Percentiles rank a stretch among this genome's conserved stretches.
These are phyloP conservation scores for Apiospora aurea DNA, from an alignment of 2,329 filamentous ascomycete species.

Conservation along the genomic window DNA sequence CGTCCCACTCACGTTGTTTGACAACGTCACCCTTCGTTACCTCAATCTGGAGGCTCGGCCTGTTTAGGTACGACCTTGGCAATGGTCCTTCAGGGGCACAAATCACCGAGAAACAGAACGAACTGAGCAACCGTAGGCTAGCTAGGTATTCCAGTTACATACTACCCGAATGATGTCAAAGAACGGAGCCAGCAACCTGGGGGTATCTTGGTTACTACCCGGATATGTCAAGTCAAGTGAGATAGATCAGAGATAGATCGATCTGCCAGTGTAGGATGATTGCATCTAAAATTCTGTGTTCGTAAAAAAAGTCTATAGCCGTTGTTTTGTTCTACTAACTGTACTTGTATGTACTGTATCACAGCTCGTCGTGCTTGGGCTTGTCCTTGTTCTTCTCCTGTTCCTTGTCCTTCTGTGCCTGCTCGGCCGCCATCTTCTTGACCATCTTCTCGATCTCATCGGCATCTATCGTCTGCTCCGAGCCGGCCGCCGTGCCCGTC, in stretches of 20 bases:
- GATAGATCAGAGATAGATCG: background rate
- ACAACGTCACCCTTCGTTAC: background rate
- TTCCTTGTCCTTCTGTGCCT: constrained; percentile 35
- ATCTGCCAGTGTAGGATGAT: background rate
- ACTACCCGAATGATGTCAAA: background rate
- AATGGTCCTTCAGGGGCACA: constrained; percentile 15
- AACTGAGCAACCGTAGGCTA: background rate
- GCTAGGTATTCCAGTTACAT: background rate
- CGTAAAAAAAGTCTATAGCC: constrained; percentile 20
- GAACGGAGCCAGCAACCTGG: too few species aligned
- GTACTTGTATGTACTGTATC: constrained; percentile 32
- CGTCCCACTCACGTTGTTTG: background rate
- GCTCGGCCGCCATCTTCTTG: constrained; percentile 48
- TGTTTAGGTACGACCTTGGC: constrained; percentile 10
- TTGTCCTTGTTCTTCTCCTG: constrained; percentile 30
- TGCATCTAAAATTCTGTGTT: constrained; percentile 23
- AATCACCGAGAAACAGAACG: constrained; percentile 10
- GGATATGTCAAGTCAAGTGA: too few species aligned
- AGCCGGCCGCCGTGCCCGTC: constrained; percentile 42
- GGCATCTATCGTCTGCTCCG: constrained; percentile 51
- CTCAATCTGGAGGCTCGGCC: constrained; percentile 5
- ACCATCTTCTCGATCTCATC: constrained; percentile 64
- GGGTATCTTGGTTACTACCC: too few species aligned
- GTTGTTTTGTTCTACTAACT: background rate
- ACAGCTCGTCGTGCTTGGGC: constrained; percentile 41